Conservation (phyloP, 192 early-diverging fungal species). For the Martensiomyces pterosporus region DNA sequence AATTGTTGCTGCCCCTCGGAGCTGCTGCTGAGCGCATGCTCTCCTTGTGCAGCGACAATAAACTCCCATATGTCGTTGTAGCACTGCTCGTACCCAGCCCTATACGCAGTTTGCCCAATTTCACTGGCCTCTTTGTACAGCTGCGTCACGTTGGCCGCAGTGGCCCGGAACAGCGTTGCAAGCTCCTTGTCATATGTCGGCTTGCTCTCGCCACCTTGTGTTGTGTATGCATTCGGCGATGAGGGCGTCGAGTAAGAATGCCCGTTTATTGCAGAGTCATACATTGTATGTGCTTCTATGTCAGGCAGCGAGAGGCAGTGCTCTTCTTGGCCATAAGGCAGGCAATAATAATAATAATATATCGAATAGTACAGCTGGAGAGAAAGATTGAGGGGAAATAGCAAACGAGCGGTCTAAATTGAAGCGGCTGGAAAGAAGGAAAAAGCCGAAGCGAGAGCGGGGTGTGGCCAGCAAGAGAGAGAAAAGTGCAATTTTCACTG, state of each 20-base stretch:
- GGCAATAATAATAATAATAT: conserved; percentile 2
- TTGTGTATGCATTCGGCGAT: conserved; percentile 24
- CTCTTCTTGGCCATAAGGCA: too few species aligned
- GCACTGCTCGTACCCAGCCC: conserved; percentile 47
- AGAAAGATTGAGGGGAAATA: too few species aligned
- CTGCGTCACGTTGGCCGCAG: conserved; percentile 49
- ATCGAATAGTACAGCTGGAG: too few species aligned
- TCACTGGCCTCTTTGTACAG: conserved; percentile 45
- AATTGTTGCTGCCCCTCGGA: conserved; percentile 9
- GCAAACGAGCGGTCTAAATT: too few species aligned
- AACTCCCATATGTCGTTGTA: conserved; percentile 45
- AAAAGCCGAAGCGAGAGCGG: background rate
- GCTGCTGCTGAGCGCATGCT: background rate
- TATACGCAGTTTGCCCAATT: conserved; percentile 40
- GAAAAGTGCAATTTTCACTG: too few species aligned
- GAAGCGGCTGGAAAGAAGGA: too few species aligned
- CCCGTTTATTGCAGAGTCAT: conserved; percentile 21
- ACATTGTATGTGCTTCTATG: conserved; percentile 23
- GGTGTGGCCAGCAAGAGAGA: background rate
- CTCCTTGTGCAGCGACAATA: conserved; percentile 12
- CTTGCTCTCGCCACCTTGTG: conserved; percentile 18
- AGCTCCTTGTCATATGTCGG: conserved; percentile 33
- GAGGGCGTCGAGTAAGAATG: conserved; percentile 45
- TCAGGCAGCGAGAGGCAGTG: too few species aligned
- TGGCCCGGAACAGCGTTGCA: conserved; percentile 38